Conservation (phyloP, 2,329 filamentous ascomycete species). For the Onygenales sp. region DNA sequence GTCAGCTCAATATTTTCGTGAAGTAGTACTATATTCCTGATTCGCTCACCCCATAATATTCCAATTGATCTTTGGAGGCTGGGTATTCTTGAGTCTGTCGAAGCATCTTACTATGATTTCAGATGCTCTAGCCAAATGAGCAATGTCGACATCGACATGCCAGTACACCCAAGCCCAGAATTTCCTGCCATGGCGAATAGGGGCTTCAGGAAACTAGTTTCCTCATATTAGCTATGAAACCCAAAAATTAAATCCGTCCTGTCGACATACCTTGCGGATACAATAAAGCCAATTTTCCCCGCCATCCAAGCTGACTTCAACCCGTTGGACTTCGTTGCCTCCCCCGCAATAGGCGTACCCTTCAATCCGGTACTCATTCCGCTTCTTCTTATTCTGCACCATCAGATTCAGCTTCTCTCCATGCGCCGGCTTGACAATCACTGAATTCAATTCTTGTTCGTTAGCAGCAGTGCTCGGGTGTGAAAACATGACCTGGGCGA, state of each 20-base stretch:
- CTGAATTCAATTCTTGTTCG: slow-evolving; percentile 42
- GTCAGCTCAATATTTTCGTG: background rate
- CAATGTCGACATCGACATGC: slow-evolving; percentile 41
- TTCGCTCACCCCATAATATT: slow-evolving; percentile 35
- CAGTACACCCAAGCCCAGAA: slow-evolving; percentile 48
- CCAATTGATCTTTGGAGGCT: slow-evolving; percentile 38
- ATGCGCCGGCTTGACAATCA: slow-evolving; percentile 38
- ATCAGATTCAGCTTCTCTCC: slow-evolving; percentile 34
- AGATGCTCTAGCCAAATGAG: slow-evolving; percentile 33
- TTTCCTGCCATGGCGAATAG: slow-evolving; percentile 43
- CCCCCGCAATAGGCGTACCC: slow-evolving; percentile 44
- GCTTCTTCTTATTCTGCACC: slow-evolving; percentile 24
- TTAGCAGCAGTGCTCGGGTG: slow-evolving; percentile 41
- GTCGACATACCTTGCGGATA: slow-evolving; percentile 26
- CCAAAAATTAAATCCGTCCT: slow-evolving; percentile 3
- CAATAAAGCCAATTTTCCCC: slow-evolving; percentile 42
- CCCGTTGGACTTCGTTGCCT: slow-evolving; percentile 40
- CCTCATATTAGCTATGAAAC: background rate
- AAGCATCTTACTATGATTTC: slow-evolving; percentile 40
- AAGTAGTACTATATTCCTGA: background rate
- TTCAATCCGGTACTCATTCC: slow-evolving; percentile 33
- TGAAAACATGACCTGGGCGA: slow-evolving; percentile 38
- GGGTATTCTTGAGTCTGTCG: slow-evolving; percentile 43
- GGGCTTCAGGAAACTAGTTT: slow-evolving; percentile 35
- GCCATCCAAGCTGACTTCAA: slow-evolving; percentile 41